Evolutionary conservation across 352 stramenopile genomes (phyloP).

Genomic region (Pythium coloratum): DNA sequence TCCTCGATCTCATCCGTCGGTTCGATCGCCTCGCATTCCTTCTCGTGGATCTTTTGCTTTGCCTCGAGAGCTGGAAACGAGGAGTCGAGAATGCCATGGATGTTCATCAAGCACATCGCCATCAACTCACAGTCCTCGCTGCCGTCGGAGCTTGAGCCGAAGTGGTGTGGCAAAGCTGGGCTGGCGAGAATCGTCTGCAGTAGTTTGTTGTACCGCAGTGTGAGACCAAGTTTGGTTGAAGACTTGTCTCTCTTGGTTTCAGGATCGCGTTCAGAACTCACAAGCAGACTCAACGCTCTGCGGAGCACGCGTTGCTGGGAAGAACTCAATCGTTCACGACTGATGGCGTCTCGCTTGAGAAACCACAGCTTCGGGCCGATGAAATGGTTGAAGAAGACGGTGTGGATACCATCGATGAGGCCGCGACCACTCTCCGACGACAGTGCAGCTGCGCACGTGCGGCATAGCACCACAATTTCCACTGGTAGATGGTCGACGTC

Average conservation of each 20-base stretch:
- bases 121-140: slow-evolving; percentile 44
- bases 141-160: neutral
- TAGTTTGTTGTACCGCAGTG: slow-evolving; percentile 7
- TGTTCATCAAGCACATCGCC: slow-evolving; percentile 56
- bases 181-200: slow-evolving; percentile 1
- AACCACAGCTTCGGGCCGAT: slow-evolving; percentile 49
- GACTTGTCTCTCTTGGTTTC: neutral
- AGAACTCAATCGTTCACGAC: neutral
- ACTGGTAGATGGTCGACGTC: neutral
- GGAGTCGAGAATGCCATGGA: slow-evolving; percentile 60
- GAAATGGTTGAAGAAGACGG: slow-evolving; percentile 82
- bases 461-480: slow-evolving; percentile 12
- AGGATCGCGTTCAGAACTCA: neutral
- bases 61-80: slow-evolving; percentile 33
- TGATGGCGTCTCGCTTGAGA: slow-evolving; percentile 5
- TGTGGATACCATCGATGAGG: slow-evolving; percentile 34
- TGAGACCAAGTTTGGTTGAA: neutral
- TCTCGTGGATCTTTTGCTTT: slow-evolving; percentile 20
- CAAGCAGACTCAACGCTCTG: neutral
- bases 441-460: slow-evolving; percentile 35
- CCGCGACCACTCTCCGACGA: neutral
- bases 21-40: neutral
- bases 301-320: slow-evolving; percentile 6
- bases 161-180: neutral
- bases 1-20: slow-evolving; percentile 6